phyloP scores from a whole-genome alignment of 257 asterid species.

The Euphrasia confusa region DNA sequence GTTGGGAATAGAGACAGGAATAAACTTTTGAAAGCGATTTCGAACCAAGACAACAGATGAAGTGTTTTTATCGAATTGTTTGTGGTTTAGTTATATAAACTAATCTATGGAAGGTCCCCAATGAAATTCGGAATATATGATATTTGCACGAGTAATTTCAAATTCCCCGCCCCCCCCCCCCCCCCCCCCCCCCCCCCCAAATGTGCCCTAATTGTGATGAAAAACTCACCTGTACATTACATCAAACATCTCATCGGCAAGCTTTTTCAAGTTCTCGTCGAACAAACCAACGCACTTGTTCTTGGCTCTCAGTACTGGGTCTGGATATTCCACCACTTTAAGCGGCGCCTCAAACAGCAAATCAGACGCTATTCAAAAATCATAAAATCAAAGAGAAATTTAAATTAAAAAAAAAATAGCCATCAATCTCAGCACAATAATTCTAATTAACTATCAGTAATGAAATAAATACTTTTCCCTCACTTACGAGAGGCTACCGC shows the following conservation, averaged over 20 bases:
- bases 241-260: conserved; percentile 87
- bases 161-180: no score
- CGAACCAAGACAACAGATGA: background rate
- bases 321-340: conserved; percentile 68
- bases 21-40: background rate
- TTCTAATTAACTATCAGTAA: background rate
- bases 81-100: no score
- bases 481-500: conserved; percentile 60
- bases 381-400: background rate
- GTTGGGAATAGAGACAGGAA: background rate
- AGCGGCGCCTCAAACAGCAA: conserved; percentile 60
- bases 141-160: background rate
- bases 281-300: conserved; percentile 59
- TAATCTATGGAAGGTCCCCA: no score
- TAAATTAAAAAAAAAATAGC: background rate
- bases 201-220: background rate
- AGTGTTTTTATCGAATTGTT: no score
- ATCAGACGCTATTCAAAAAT: conserved; percentile 57
- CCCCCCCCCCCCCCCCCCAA: no score
- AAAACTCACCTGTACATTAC: conserved; percentile 74
- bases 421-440: background rate
- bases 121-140: no score
- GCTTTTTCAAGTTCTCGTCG: conserved; percentile 67
- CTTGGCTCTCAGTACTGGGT: conserved; percentile 74
- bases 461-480: background rate